These are phyloP conservation scores for Forsythia suspensa DNA, from an alignment of 257 asterid genomes.

Conservation along the genomic window DNA sequence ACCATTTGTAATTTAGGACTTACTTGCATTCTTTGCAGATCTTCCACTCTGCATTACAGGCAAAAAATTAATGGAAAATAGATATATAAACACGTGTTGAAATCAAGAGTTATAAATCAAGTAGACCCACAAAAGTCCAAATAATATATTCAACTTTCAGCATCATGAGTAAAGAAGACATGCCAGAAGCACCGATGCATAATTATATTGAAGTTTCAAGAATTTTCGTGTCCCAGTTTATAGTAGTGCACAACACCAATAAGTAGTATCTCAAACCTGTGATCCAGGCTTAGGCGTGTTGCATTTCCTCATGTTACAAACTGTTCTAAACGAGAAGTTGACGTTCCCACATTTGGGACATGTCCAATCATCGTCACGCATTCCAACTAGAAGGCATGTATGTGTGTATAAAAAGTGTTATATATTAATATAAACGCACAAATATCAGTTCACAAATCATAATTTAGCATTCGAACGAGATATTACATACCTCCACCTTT, in stretches of 20 bases:
- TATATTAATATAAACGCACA: neutral
- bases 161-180: neutral
- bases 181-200: neutral
- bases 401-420: slow-evolving; percentile 6
- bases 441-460: slow-evolving; percentile 5
- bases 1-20: slow-evolving; percentile 30
- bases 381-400: slow-evolving; percentile 50
- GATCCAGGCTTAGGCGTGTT: slow-evolving; percentile 89
- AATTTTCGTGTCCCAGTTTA: neutral
- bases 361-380: slow-evolving; percentile 87
- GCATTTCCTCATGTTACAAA: slow-evolving; percentile 96
- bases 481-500: slow-evolving; percentile 46
- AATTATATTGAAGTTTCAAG: neutral
- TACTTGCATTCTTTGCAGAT: slow-evolving; percentile 66
- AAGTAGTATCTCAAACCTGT: slow-evolving; percentile 51
- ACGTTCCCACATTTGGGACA: slow-evolving; percentile 93
- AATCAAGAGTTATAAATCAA: neutral
- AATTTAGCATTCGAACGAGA: slow-evolving; percentile 2
- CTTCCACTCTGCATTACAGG: slow-evolving; percentile 53
- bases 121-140: slow-evolving; percentile 2
- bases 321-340: slow-evolving; percentile 79
- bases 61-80: slow-evolving; percentile 5
- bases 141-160: neutral
- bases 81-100: slow-evolving; percentile 10
- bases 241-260: neutral